Percentiles rank a stretch among this genome's conserved stretches.
phyloP scores from a whole-genome alignment of 1,139 yeast species.

The Pneumocystis oryctolagi region DNA sequence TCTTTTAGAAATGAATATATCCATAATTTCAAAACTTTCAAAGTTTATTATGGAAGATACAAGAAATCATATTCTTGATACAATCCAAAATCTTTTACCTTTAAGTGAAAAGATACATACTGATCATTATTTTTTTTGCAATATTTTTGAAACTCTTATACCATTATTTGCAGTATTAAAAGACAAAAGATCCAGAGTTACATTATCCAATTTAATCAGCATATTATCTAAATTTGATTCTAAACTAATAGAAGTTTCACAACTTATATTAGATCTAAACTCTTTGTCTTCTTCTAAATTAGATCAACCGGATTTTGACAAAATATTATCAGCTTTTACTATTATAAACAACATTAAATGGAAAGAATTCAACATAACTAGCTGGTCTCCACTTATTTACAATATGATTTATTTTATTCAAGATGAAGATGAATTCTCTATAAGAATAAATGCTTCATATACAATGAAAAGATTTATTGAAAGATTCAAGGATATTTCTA shows the following conservation, averaged over 20 bases:
- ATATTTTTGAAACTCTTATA: conserved; percentile 42
- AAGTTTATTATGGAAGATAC: conserved; percentile 40
- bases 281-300: conserved; percentile 49
- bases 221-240: conserved; percentile 43
- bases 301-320: conserved; percentile 67
- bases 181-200: conserved; percentile 46
- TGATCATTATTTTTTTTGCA: conserved; percentile 37
- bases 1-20: conserved; percentile 10
- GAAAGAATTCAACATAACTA: conserved; percentile 31
- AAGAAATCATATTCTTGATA: conserved; percentile 43
- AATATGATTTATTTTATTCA: conserved; percentile 55
- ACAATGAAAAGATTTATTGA: conserved; percentile 55
- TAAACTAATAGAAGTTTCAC: conserved; percentile 34
- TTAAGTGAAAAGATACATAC: conserved; percentile 35
- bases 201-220: conserved; percentile 44
- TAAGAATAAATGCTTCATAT: conserved; percentile 65
- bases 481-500: conserved; percentile 23
- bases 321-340: conserved; percentile 54
- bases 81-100: conserved; percentile 39
- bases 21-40: conserved; percentile 40
- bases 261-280: conserved; percentile 48
- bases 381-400: conserved; percentile 72
- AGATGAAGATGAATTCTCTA: conserved; percentile 65
- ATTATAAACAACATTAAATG: conserved; percentile 44
- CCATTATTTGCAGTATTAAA: conserved; percentile 43